Base-by-base conservation (phyloP, 768 basidiomycete species). In the Sporobolomyces phaffii region DNA sequence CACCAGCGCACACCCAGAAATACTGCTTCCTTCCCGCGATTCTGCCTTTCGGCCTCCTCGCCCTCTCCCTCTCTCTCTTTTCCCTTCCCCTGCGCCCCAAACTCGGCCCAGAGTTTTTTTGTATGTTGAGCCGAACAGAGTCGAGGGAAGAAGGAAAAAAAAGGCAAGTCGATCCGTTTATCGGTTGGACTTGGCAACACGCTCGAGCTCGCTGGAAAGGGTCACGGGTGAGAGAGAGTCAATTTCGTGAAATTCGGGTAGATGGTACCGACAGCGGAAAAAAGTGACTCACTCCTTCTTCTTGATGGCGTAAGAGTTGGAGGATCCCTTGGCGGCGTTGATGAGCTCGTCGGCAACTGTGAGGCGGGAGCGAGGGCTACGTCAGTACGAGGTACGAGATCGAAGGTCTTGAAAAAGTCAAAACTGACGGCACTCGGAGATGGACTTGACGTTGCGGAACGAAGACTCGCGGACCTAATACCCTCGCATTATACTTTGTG, bases 301-400 rank as follows among this genome's bases (percentile, higher is more conserved):
- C 90, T 97, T 98, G 85, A 99, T 99, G 69, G 94, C 94, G 79
- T 98, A 99, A 61, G 94, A 98, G 88, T 99, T 99, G 77, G 93
- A 97, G 54, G 96, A 98, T 72, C 96, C 96, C 83, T 99, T 98
- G 73, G 94, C 96, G 60, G 96, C 96, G 80, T 99, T 99, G 85
- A 98, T 97, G 77, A 98, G 88, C 80, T 99, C 96, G 79, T 98
- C 96, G 67, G 96, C 94, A 59, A 98, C 65, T 67, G 51, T 14
- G 51, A 20, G 13, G 36, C 38, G 31, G 24, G 17, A 26, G 11
- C 22, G 34, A 22, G 14, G 33, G 9, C 26, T 10, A 41, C n/a
- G 7, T 22, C 6, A n/a, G 34, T 2, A 18, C n/a, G 28, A 49
- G 22, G 34, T 3, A 18, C 29, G 18, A 22, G n/a, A 5, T 10